Evolutionary conservation across 2,329 filamentous ascomycete genomes (phyloP).

Genomic region (Shiraia sp.): DNA sequence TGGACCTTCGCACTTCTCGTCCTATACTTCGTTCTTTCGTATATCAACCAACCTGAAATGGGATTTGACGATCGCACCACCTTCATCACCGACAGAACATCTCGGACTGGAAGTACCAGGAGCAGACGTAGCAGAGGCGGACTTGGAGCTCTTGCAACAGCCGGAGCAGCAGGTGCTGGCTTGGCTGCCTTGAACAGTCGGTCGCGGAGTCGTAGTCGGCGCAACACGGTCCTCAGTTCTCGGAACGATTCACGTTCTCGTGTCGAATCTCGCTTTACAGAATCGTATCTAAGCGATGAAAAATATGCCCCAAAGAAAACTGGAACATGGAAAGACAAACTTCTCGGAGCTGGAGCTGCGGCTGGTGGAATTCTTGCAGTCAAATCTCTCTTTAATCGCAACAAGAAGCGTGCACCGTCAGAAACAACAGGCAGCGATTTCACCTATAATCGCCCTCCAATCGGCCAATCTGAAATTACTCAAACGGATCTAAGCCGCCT

Average conservation of each 20-base stretch:
- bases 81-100: conserved; percentile 60
- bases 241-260: conserved; percentile 36
- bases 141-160: conserved; percentile 56
- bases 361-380: conserved; percentile 47
- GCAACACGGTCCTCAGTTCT: conserved; percentile 40
- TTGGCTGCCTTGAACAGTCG: conserved; percentile 56
- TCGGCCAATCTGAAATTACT: conserved; percentile 53
- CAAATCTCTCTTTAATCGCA: conserved; percentile 63
- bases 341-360: conserved; percentile 51
- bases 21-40: conserved; percentile 79
- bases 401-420: conserved; percentile 43
- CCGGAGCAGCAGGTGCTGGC: conserved; percentile 61
- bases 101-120: conserved; percentile 45
- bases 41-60: conserved; percentile 62
- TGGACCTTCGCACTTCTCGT: conserved; percentile 75
- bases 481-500: conserved; percentile 53
- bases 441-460: conserved; percentile 55
- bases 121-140: conserved; percentile 38
- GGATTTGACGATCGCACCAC: conserved; percentile 61
- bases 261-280: conserved; percentile 30
- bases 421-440: conserved; percentile 58
- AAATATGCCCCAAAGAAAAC: conserved; percentile 44
- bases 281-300: conserved; percentile 47
- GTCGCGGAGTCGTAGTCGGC: conserved; percentile 47
- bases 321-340: conserved; percentile 50